These are phyloP conservation scores for Cyberlindnera samutprakarnensis DNA, from an alignment of 805 yeast species.

Conservation along the genomic window DNA sequence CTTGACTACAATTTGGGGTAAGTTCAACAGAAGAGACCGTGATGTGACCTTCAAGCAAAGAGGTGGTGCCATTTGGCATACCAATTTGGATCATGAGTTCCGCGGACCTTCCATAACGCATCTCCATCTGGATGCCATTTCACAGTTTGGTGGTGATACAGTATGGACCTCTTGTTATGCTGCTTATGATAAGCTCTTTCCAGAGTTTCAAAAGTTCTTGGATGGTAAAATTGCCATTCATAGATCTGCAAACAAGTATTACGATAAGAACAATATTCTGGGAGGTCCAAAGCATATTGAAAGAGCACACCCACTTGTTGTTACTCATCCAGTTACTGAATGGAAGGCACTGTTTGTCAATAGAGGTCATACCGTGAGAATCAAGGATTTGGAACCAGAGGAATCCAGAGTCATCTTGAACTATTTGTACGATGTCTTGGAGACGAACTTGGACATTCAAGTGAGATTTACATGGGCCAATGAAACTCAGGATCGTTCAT, in stretches of 20 bases:
- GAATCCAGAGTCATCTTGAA: slow-evolving; percentile 39
- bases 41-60: slow-evolving; percentile 5
- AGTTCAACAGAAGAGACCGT: slow-evolving; percentile 18
- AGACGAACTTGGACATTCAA: slow-evolving; percentile 46
- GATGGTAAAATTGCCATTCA: slow-evolving; percentile 46
- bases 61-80: slow-evolving; percentile 27
- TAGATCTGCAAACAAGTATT: slow-evolving; percentile 31
- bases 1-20: slow-evolving; percentile 29
- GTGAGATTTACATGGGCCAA: slow-evolving; percentile 46
- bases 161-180: slow-evolving; percentile 49
- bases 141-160: slow-evolving; percentile 47
- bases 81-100: slow-evolving; percentile 47
- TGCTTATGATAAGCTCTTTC: slow-evolving; percentile 48
- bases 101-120: slow-evolving; percentile 49
- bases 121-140: slow-evolving; percentile 43
- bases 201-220: slow-evolving; percentile 40
- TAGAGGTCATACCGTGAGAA: slow-evolving; percentile 38
- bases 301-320: slow-evolving; percentile 48
- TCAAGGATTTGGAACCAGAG: slow-evolving; percentile 40
- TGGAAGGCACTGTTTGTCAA: slow-evolving; percentile 51
- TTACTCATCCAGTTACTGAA: slow-evolving; percentile 58
- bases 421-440: slow-evolving; percentile 36
- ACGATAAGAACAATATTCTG: slow-evolving; percentile 35
- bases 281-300: slow-evolving; percentile 39
- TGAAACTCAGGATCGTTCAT: slow-evolving; percentile 21